Base-by-base conservation (phyloP, 768 basidiomycete species). In the Pholiota microspora region DNA sequence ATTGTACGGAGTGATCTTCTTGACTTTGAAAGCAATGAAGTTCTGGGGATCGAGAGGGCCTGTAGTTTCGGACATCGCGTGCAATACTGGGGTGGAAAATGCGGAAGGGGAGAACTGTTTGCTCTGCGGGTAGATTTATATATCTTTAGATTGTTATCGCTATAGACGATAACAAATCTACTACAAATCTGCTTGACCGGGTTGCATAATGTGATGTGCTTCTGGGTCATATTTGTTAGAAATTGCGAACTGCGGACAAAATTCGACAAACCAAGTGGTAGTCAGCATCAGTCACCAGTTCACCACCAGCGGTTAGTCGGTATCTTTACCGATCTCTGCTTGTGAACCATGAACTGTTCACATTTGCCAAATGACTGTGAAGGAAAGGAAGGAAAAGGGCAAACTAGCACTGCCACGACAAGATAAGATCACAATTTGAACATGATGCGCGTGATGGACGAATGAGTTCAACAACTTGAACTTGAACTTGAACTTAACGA, bases 1-100 rank as follows among this genome's bases (percentile, higher is more conserved):
- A 81, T 96, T 98, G 78, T 95, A 96, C 0, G 86, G 86, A 53
- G 83, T 74, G 56, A 92, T 69, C 64, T 84, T 82, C 70, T 88
- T 88, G 63, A 98, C 82, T 65, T 83, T 85, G 71, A 95, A 86
- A 65, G 89, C 82, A 40, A 83, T 70, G 64, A 85, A 92, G 58
- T 85, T 81, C 53, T 89, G 73, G 7, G 89, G 80, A 66, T 89
- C 85, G 18, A 92, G 77, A 7, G 86, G 81, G 60, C 83, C 85
- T 63, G 82, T 84, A 63, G 80, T 71, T 58, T 78, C 79, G 62
- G 67, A 18, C 53, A 54, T 54, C 15, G 38, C 13, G 16, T 10
- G 23, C 23, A 21, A 23, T 42, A 18, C 9, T 42, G 40, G 21
- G 21, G n/a, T 36, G 7, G 40, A 21, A 8, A 23, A 42, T 42